A percentile compares a stretch with the other conserved stretches of the same genome.
Conservation (phyloP, 805 yeast species). For the Ogataea pignaliae region DNA sequence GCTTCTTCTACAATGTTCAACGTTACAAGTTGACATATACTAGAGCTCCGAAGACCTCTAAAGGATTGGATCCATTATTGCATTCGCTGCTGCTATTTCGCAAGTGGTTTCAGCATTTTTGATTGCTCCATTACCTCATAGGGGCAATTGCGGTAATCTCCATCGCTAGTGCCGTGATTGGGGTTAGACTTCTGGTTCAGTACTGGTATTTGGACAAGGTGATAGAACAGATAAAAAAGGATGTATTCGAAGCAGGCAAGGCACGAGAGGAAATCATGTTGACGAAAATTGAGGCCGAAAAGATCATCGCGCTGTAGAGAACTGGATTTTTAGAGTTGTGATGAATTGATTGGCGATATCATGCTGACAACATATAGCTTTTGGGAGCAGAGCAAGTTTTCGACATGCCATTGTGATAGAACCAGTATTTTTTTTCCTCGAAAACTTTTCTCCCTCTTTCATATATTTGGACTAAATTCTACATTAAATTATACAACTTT, state of each 20-base stretch:
- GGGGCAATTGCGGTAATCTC: conserved; percentile 40
- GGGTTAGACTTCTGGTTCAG: conserved; percentile 22
- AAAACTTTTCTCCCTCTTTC: too few species aligned
- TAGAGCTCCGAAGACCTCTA: conserved; percentile 48
- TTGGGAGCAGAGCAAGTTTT: too few species aligned
- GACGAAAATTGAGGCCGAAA: too few species aligned
- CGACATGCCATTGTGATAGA: too few species aligned
- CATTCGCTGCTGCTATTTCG: conserved; percentile 44
- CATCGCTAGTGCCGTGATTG: conserved; percentile 33
- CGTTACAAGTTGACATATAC: conserved; percentile 52
- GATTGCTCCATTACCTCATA: conserved; percentile 37
- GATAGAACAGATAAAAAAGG: conserved; percentile 20
- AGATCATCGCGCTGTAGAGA: too few species aligned
- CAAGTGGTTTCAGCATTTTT: conserved; percentile 38
- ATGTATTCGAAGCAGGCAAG: conserved; percentile 11
- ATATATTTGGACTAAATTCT: too few species aligned
- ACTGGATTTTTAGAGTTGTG: too few species aligned
- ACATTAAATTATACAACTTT: too few species aligned
- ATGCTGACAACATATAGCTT: too few species aligned
- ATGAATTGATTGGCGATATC: too few species aligned
- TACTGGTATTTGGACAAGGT: conserved; percentile 30
- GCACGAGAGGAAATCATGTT: neutral
- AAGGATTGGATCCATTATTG: conserved; percentile 43
- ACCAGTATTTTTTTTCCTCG: too few species aligned
- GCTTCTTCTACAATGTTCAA: conserved; percentile 46